Evolutionary conservation across 108 stramenopile genomes (phyloP).

Genomic region (Cyclotella choctawhatcheeana): DNA sequence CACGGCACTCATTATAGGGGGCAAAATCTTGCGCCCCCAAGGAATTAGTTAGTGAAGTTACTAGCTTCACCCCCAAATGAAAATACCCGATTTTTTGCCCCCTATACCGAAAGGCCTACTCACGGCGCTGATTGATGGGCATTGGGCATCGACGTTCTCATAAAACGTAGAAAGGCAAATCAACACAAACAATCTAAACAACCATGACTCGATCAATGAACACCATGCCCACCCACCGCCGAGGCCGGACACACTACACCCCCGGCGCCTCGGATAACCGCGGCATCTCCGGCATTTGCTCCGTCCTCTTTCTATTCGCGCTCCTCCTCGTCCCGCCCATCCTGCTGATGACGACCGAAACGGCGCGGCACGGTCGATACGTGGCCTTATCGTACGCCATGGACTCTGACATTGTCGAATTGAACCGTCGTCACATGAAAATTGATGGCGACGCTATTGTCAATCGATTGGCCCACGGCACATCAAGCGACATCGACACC

Average conservation of each 20-base stretch:
- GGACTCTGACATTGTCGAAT: slow-evolving; percentile 19
- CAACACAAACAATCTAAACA: slow-evolving; percentile 1
- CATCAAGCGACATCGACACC: background rate
- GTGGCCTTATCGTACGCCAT: slow-evolving; percentile 24
- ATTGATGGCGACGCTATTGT: background rate
- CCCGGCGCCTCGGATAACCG: slow-evolving; percentile 28
- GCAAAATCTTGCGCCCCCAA: too few species aligned
- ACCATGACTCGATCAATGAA: slow-evolving; percentile 27
- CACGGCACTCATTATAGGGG: too few species aligned
- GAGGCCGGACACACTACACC: slow-evolving; percentile 24
- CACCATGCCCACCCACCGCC: slow-evolving; percentile 40
- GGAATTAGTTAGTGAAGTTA: too few species aligned
- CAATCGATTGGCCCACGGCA: background rate
- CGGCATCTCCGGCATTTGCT: slow-evolving; percentile 27
- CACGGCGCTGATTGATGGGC: too few species aligned
- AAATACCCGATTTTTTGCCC: too few species aligned
- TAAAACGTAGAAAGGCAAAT: background rate
- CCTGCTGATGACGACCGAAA: slow-evolving; percentile 27
- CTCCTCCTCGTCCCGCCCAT: slow-evolving; percentile 38
- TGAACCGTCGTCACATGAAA: background rate
- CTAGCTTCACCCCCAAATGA: too few species aligned
- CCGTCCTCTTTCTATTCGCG: slow-evolving; percentile 32
- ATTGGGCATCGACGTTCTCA: background rate
- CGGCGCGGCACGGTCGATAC: slow-evolving; percentile 22
- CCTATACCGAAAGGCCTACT: too few species aligned